A percentile compares a stretch with the other conserved stretches of the same genome.
These are phyloP conservation scores for Pelargonium cotyledonis DNA, from an alignment of 441 rosid genomes.

Conservation along the genomic window DNA sequence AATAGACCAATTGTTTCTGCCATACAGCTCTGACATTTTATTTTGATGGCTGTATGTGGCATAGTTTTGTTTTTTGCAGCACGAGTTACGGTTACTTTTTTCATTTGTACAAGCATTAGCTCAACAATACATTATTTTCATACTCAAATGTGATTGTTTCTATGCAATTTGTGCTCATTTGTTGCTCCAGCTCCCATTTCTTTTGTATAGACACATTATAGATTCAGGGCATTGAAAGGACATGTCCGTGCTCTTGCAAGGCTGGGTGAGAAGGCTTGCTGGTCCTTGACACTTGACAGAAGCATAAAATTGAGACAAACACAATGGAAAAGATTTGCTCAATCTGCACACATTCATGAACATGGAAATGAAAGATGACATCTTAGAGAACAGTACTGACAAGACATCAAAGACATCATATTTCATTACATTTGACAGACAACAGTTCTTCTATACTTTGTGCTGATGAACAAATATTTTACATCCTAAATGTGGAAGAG, in stretches of 20 bases:
- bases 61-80: not conserved
- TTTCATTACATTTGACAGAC: not conserved
- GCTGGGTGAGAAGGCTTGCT: too few species aligned
- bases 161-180: not conserved
- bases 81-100: not conserved
- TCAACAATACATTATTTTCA: not conserved
- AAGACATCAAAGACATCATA: not conserved
- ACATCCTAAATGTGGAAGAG: not conserved
- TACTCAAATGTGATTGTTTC: not conserved
- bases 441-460: not conserved
- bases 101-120: not conserved
- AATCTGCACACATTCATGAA: too few species aligned
- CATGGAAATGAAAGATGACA: too few species aligned
- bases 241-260: too few species aligned
- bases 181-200: not conserved
- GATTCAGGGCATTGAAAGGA: too few species aligned
- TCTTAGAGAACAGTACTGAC: not conserved
- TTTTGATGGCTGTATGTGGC: too few species aligned
- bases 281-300: too few species aligned
- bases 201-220: too few species aligned
- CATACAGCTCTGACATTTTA: slow-evolving; percentile 24
- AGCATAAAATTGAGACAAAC: too few species aligned
- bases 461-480: not conserved
- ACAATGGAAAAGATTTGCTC: too few species aligned
- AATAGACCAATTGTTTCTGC: slow-evolving; percentile 52